A percentile compares a stretch with the other conserved stretches of the same genome.
Conservation (phyloP, 768 basidiomycete species). For the Dioszegia aurantiaca region DNA sequence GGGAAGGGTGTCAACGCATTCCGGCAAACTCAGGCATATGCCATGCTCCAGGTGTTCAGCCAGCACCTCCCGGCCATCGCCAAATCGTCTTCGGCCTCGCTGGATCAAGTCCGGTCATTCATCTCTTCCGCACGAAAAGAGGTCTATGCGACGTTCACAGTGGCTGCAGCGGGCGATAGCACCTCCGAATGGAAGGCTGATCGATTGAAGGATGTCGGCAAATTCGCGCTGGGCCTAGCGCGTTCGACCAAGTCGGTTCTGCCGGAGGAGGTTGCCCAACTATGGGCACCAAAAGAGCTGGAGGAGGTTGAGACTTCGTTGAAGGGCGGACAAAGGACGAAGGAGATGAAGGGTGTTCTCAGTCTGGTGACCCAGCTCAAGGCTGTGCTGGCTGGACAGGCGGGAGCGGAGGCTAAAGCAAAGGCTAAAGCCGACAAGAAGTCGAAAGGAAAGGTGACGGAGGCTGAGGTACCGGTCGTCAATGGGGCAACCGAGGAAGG, state of each 20-base stretch:
- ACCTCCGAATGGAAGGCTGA: conserved; percentile 57
- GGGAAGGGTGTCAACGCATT: conserved; percentile 67
- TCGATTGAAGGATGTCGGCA: conserved; percentile 76
- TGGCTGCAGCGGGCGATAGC: conserved; percentile 55
- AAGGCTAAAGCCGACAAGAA: conserved; percentile 16
- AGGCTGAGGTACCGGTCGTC: background rate
- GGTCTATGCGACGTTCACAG: conserved; percentile 58
- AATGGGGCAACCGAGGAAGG: background rate
- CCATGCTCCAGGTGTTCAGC: conserved; percentile 66
- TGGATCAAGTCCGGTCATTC: conserved; percentile 57
- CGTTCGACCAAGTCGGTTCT: conserved; percentile 63
- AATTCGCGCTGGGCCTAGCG: conserved; percentile 64
- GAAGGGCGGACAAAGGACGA: conserved; percentile 54
- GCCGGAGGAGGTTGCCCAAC: conserved; percentile 42
- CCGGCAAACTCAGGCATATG: conserved; percentile 70
- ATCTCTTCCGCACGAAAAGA: conserved; percentile 57
- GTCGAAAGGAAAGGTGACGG: conserved; percentile 7
- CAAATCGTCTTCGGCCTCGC: conserved; percentile 48
- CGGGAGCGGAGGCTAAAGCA: conserved; percentile 28
- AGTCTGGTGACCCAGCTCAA: conserved; percentile 66
- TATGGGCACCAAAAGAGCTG: conserved; percentile 63
- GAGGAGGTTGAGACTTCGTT: conserved; percentile 37
- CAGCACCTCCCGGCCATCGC: conserved; percentile 57
- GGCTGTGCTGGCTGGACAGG: conserved; percentile 38
- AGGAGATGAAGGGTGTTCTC: conserved; percentile 62